Evolutionary conservation across 768 basidiomycete genomes (phyloP), one percentile per base, ranked within the genome.

Genomic region (Strobilomyces dryophilus): DNA sequence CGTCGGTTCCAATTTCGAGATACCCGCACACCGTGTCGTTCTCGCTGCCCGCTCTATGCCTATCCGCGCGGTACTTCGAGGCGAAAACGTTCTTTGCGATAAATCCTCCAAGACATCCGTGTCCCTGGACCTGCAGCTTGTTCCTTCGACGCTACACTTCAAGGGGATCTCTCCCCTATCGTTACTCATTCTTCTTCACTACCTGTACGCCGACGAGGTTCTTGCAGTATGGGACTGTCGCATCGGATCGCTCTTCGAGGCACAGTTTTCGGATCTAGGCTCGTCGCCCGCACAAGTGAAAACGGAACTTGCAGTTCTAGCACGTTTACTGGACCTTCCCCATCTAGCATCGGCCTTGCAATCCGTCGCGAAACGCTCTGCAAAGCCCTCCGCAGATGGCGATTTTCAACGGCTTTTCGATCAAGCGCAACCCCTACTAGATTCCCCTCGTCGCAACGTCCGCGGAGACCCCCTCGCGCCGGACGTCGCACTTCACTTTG

Each of bases 141-240:
- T 42, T 43, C 47, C 32, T 32, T 37, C 46, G 1, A 36, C 29
- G 8, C 53, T 70, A 14, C 64, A 65, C 17, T 61, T 95, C 41
- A 63, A 73, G 0, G 82, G 82, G 2, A 82, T 81, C 55, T 79
- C 83, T 42, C 76, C 86, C 0, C 71, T 95, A 8, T 73, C 91
- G 0, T 68, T 87, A 15, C 78, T 97, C 15, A 76, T 95, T 20
- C 73, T 98, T 18, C 67, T 97, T 18, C 78, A 84, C 21, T 98
- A 93, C 62, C 69, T 98, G n/a, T 98, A 98, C 69, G 79, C 89
- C 1, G 95, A 99, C 66, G 79, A 84, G 37, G 68, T 95, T 1
- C 73, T 91, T 11, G 84, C 91, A 0, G 67, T 94, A 14, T 95
- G 93, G 91, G 94, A 98, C 65, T 75, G 77, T 12, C 81, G 92